Evolutionary conservation across 2,329 filamentous ascomycete species (phyloP), one percentile per base, ranked within the genome.

Genomic region (Byssochlamys sp.): DNA sequence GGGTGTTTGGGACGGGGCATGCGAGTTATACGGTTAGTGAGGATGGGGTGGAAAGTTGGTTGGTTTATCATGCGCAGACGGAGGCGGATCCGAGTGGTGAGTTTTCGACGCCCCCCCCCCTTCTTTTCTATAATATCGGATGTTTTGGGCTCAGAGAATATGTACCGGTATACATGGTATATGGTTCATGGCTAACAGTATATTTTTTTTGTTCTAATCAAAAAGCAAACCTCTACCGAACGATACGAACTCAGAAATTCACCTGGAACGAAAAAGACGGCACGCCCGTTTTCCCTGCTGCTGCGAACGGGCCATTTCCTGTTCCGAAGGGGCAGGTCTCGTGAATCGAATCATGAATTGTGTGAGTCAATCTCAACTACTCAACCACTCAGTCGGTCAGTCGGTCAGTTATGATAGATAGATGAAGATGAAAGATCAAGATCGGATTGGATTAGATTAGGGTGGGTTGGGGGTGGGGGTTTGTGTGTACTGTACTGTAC

Each of bases 61-160:
- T 81, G 54, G 75, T 80, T n/a, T 81, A 81, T 64, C 78, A 80
- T 64, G 79, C 57, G 6, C 57, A 78, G 9, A 80, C 80, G 77
- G 59, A 65, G 33, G 72, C 80, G 62, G 76, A 77, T n/a, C 69
- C 69, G 27, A 75, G 73, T 53, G 76, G 78, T 0, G 80, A 77
- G 78, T 63, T 61, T 28, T 77, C 19, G 19, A n/a, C n/a, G n/a
- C n/a, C n/a, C n/a, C n/a, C n/a, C n/a, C n/a, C n/a, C n/a, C n/a
- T n/a, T n/a, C 35, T 35, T 4, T 33, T 6, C 19, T 19, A 2
- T 3, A 33, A 2, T 3, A 33, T 28, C 12, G n/a, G 24, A 25
- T 54, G 11, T 25, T 5, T 6, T 24, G 6, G 6, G 12, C 26
- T 45, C 3, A 24, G 19, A 35, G 26, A 26, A 33, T 28, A 19